Conservation (phyloP, 306 rosid species). For the Ammopiptanthus mongolicus region DNA sequence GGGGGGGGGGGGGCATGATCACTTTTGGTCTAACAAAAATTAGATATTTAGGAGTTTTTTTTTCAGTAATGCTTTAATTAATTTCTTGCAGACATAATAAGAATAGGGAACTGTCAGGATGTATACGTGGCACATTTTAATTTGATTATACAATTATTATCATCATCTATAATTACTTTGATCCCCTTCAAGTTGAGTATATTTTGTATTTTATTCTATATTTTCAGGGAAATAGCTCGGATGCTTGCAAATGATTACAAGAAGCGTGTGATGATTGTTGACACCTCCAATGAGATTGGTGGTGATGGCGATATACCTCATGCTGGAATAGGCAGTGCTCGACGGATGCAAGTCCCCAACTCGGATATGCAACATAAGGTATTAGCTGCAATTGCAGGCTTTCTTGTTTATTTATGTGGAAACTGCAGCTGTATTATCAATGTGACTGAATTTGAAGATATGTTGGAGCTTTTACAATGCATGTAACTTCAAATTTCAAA, state of each 20-base stretch:
- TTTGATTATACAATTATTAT: background rate
- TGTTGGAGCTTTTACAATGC: background rate
- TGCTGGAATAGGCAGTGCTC: conserved; percentile 88
- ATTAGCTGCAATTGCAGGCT: conserved; percentile 16
- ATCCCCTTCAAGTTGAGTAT: background rate
- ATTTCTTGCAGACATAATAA: background rate
- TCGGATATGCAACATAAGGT: conserved; percentile 88
- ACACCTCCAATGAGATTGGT: conserved; percentile 97
- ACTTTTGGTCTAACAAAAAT: background rate
- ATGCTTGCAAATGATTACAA: conserved; percentile 90
- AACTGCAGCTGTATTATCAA: background rate
- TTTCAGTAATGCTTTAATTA: background rate
- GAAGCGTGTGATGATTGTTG: conserved; percentile 97
- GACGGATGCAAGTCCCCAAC: conserved; percentile 94
- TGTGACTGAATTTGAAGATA: background rate
- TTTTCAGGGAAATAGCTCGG: conserved; percentile 81
- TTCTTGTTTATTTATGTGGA: conserved; percentile 8
- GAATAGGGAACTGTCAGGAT: background rate
- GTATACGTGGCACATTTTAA: background rate
- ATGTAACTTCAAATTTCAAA: background rate
- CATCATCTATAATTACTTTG: background rate
- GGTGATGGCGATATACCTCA: conserved; percentile 99
- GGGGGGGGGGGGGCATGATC: background rate
- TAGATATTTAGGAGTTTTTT: background rate
- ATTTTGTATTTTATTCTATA: conserved; percentile 4